phyloP scores from a whole-genome alignment of 129 eudicot genomes.

The Heracleum sosnowskyi region DNA sequence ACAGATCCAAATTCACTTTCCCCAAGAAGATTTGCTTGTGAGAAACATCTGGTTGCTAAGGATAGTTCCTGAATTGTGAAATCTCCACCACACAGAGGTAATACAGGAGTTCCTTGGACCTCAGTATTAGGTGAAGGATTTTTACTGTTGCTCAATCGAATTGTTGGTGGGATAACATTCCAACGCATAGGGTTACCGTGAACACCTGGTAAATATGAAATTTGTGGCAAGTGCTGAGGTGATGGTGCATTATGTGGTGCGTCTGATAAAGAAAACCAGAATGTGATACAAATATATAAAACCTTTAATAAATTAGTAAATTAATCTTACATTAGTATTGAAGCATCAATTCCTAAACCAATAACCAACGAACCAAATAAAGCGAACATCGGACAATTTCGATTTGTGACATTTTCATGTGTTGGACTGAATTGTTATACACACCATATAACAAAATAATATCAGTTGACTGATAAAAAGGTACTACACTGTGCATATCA shows the following conservation, averaged over 20 bases:
- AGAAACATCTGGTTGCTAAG: slow-evolving; percentile 57
- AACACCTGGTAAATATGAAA: slow-evolving; percentile 45
- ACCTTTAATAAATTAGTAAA: background rate
- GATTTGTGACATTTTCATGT: background rate
- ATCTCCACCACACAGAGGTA: slow-evolving; percentile 27
- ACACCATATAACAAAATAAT: background rate
- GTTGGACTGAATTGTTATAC: background rate
- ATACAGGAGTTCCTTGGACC: slow-evolving; percentile 57
- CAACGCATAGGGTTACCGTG: slow-evolving; percentile 33
- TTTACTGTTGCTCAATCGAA: slow-evolving; percentile 55
- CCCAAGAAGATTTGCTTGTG: slow-evolving; percentile 71
- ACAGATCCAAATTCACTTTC: slow-evolving; percentile 94
- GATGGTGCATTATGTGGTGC: slow-evolving; percentile 10
- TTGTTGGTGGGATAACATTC: slow-evolving; percentile 45
- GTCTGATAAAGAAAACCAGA: background rate
- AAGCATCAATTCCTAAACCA: background rate
- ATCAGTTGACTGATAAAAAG: background rate
- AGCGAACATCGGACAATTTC: background rate
- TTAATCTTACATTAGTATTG: background rate
- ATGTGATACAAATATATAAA: background rate
- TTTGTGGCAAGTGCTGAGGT: slow-evolving; percentile 70
- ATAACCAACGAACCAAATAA: background rate
- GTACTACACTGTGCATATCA: background rate
- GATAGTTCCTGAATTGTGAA: slow-evolving; percentile 68
- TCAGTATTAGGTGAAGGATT: slow-evolving; percentile 49